A percentile compares a stretch with the other conserved stretches of the same genome.
These are phyloP conservation scores for Fusarium floridanum DNA, from an alignment of 2,329 filamentous ascomycete species.

Conservation along the genomic window DNA sequence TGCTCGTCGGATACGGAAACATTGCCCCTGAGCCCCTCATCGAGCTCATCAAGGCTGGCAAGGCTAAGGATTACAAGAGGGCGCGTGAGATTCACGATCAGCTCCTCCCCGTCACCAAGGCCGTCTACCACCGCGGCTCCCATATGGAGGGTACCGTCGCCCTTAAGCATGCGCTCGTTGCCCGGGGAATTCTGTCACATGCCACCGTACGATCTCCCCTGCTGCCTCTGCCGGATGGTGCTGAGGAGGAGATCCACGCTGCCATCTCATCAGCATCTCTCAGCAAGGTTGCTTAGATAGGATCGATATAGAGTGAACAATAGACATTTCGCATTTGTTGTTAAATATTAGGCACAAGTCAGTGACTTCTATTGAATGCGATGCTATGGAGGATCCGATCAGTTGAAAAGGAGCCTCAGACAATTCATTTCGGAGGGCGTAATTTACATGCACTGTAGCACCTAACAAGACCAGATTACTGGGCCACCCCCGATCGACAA, in stretches of 20 bases:
- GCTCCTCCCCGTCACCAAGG: slow-evolving; percentile 64
- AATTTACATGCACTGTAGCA: not conserved
- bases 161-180: slow-evolving; percentile 65
- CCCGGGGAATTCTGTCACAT: slow-evolving; percentile 62
- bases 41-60: slow-evolving; percentile 64
- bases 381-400: not conserved
- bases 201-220: slow-evolving; percentile 64
- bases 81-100: slow-evolving; percentile 64
- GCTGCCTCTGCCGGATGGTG: slow-evolving; percentile 58
- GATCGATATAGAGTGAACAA: not conserved
- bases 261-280: slow-evolving; percentile 51
- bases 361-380: not conserved
- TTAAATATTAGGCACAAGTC: not conserved
- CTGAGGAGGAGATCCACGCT: slow-evolving; percentile 58
- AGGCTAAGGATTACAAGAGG: slow-evolving; percentile 61
- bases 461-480: not conserved
- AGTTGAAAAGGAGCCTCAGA: not conserved
- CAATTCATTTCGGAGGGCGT: not conserved
- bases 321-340: not conserved
- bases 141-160: slow-evolving; percentile 68
- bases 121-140: slow-evolving; percentile 66
- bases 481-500: not conserved
- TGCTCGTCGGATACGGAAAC: slow-evolving; percentile 67
- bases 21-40: slow-evolving; percentile 64
- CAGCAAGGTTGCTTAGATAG: slow-evolving; percentile 30